These are phyloP conservation scores for Annulohypoxylon nitens DNA, from an alignment of 495 filamentous ascomycete genomes.

Conservation along the genomic window DNA sequence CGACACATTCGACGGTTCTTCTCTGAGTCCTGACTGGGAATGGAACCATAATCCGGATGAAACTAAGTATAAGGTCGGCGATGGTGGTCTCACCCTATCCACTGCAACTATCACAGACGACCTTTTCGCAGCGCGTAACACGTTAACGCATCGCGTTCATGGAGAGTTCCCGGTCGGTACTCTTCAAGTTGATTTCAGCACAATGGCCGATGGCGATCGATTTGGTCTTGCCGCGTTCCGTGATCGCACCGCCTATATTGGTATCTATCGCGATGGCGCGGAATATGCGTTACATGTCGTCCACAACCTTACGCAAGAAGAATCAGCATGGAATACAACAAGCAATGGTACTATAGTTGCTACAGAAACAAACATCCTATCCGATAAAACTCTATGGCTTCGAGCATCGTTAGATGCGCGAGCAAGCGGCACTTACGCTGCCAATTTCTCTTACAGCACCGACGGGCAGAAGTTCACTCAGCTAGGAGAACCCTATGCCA, in stretches of 20 bases:
- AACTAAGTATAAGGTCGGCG: conserved; percentile 43
- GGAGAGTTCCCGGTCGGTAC: conserved; percentile 64
- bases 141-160: conserved; percentile 66
- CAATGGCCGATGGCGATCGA: conserved; percentile 65
- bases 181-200: conserved; percentile 60
- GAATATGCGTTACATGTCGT: conserved; percentile 44
- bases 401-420: conserved; percentile 43
- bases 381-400: conserved; percentile 57
- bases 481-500: conserved; percentile 56
- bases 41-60: conserved; percentile 74
- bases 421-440: conserved; percentile 33
- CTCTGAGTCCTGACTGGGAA: conserved; percentile 64
- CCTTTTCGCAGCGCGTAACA: conserved; percentile 67
- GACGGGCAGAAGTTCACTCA: conserved; percentile 61
- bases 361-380: conserved; percentile 39
- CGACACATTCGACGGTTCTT: conserved; percentile 59
- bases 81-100: conserved; percentile 56
- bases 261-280: conserved; percentile 52
- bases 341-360: conserved; percentile 57
- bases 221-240: conserved; percentile 65
- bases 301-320: conserved; percentile 38
- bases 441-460: conserved; percentile 65
- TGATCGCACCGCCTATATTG: conserved; percentile 66
- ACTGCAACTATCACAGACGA: conserved; percentile 67
- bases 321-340: conserved; percentile 58